Percentiles rank a stretch among this genome's conserved stretches.
Conservation (phyloP, 2,329 filamentous ascomycete species). For the Immersiporthe knoxdaviesiana region DNA sequence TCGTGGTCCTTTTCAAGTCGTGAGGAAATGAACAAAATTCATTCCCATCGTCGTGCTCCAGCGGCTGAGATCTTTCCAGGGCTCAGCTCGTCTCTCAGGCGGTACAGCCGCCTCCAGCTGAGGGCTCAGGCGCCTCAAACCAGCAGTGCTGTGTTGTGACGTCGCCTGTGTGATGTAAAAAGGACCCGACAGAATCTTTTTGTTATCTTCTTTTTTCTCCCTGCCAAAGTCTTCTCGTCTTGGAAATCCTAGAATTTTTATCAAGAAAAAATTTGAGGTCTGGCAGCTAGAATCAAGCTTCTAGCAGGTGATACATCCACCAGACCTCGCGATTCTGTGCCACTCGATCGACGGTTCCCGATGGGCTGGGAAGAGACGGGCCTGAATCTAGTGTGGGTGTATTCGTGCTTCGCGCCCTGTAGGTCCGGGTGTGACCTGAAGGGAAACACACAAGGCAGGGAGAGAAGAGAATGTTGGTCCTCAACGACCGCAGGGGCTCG, state of each 20-base stretch:
- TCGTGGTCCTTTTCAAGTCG: not conserved
- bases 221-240: not conserved
- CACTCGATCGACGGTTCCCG: slow-evolving; percentile 6
- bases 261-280: not conserved
- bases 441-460: not conserved
- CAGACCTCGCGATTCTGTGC: not conserved
- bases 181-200: not conserved
- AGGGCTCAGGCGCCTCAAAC: not conserved
- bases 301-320: not conserved
- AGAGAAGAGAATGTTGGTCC: not conserved
- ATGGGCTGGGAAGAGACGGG: not conserved
- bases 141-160: not conserved
- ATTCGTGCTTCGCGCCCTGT: not conserved
- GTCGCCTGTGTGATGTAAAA: too few species aligned
- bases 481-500: not conserved
- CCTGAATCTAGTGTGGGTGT: not conserved
- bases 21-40: not conserved
- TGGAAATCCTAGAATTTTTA: not conserved
- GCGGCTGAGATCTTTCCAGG: not conserved
- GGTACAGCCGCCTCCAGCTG: not conserved
- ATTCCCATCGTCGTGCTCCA: not conserved
- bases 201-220: not conserved
- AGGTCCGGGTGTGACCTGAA: slow-evolving; percentile 1
- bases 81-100: not conserved
- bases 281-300: not conserved